phyloP scores from a whole-genome alignment of 768 basidiomycete species.

The Exsudoporus frostii region DNA sequence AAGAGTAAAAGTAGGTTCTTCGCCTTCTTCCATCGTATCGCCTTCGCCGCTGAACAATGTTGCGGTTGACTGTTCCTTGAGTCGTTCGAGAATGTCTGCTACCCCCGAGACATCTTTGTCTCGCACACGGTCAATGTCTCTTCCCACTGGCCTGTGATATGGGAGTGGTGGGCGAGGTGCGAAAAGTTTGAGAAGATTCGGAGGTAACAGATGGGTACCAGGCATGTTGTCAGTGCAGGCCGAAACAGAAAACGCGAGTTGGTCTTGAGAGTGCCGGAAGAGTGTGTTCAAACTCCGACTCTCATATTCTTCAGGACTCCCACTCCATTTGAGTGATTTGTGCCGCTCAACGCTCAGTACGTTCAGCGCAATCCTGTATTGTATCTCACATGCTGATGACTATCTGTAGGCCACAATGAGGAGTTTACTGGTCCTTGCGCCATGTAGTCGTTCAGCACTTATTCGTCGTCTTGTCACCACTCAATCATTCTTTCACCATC shows the following conservation, averaged over 20 bases:
- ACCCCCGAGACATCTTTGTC: slow-evolving; percentile 74
- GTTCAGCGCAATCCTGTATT: neutral
- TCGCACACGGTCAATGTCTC: slow-evolving; percentile 72
- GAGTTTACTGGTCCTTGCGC: neutral
- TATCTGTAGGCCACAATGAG: slow-evolving; percentile 18
- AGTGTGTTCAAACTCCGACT: slow-evolving; percentile 32
- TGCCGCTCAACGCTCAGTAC: neutral
- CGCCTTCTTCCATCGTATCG: slow-evolving; percentile 80
- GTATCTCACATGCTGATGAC: neutral
- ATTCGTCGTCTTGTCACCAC: slow-evolving; percentile 1
- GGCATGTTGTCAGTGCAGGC: slow-evolving; percentile 35
- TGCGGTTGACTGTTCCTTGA: slow-evolving; percentile 77
- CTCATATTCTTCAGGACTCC: slow-evolving; percentile 2
- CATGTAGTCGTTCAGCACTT: slow-evolving; percentile 18
- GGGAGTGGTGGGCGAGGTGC: slow-evolving; percentile 89
- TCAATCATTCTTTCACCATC: slow-evolving; percentile 9
- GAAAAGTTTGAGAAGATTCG: slow-evolving; percentile 95
- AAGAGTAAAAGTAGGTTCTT: slow-evolving; percentile 75
- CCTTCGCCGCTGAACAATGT: slow-evolving; percentile 56
- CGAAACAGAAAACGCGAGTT: slow-evolving; percentile 6
- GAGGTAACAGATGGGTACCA: slow-evolving; percentile 87
- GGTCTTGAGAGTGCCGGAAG: slow-evolving; percentile 5
- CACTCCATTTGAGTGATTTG: slow-evolving; percentile 3
- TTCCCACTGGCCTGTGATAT: slow-evolving; percentile 81
- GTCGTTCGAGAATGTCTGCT: slow-evolving; percentile 63